These are phyloP conservation scores for Yarrowia osloensis DNA, from an alignment of 805 yeast genomes.

Conservation along the genomic window DNA sequence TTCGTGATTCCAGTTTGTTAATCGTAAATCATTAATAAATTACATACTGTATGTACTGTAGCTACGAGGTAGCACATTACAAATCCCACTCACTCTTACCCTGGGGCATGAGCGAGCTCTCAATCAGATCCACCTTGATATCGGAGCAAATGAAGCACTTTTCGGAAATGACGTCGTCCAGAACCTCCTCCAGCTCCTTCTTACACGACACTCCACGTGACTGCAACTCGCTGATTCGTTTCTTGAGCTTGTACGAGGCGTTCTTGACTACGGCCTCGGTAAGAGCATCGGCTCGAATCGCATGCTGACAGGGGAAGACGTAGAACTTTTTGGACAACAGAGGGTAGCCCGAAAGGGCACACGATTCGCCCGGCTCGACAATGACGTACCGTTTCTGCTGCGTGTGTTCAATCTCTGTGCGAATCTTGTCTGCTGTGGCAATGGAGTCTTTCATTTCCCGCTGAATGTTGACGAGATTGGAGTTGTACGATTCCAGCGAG, in stretches of 20 bases:
- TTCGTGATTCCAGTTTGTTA: neutral
- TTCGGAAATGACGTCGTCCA: constrained; percentile 57
- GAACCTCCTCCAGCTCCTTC: constrained; percentile 33
- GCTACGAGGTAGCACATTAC: neutral
- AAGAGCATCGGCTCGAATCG: constrained; percentile 88
- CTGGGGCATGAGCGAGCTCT: constrained; percentile 53
- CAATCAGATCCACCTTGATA: constrained; percentile 67
- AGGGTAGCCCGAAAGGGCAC: constrained; percentile 69
- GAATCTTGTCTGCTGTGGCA: constrained; percentile 57
- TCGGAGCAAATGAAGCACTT: constrained; percentile 85
- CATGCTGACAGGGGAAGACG: constrained; percentile 86
- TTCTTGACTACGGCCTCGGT: constrained; percentile 59
- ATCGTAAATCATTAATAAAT: constrained; percentile 28
- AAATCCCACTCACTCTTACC: constrained; percentile 25
- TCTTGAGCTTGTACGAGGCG: constrained; percentile 67
- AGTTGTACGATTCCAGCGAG: constrained; percentile 74
- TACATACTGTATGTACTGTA: too few relatives aligned
- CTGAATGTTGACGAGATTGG: constrained; percentile 50
- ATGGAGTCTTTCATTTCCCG: constrained; percentile 78
- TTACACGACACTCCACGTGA: constrained; percentile 36
- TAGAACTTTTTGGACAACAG: constrained; percentile 72
- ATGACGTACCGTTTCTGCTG: constrained; percentile 55
- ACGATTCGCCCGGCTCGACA: constrained; percentile 81
- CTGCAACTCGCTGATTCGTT: constrained; percentile 58
- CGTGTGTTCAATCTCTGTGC: constrained; percentile 51